Base-by-base conservation (phyloP, 768 basidiomycete genomes). In the Lactifluus volemus region DNA sequence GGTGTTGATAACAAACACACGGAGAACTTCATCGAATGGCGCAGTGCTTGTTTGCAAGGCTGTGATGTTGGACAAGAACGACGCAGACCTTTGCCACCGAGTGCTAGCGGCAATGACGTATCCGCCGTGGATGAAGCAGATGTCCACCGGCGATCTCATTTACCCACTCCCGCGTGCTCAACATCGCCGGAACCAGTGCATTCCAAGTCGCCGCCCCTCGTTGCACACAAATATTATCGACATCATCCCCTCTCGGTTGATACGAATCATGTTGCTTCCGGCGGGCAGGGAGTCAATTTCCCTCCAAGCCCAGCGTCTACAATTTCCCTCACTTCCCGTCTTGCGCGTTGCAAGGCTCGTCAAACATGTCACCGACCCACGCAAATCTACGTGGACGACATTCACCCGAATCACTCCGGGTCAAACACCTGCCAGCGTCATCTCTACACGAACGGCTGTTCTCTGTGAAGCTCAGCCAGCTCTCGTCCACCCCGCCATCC, bases 1-100 rank as follows among this genome's bases (percentile, higher is more conserved):
- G 11, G 39, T 17, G 53, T 55, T 4, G 53, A 60, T 19, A 60
- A 30, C 11, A 19, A 49, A 60, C 59, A 60, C 9, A 19, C 55
- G 48, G 48, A 55, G 14, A 60, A 42, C n/a, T 60, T 60, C 30
- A 21, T 55, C 1, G 41, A 34, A 7, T 60, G 59, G 59, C 59
- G 53, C 17, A 17, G 21, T 9, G 47, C 47, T 9, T 60, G 30
- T 44, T 19, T 49, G 59, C 38, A 34, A 12, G 41, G 30, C 38
- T n/a, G 19, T 11, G 10, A 45, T 15, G 10, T 15, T 2, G 4
- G n/a, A 34, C 19, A 17, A 11, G 58, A 48, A 39, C 44, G 12
- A 9, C 48, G 4, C 7, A 49, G 30, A 30, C 17, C 8, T 4
- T 15, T 32, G 3, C 42, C 58, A 25, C 7, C 44, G 3, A 19